A percentile compares a stretch with the other conserved stretches of the same genome.
These are phyloP conservation scores for Malassezia japonica DNA, from an alignment of 1,284 basidiomycete genomes.

Conservation along the genomic window DNA sequence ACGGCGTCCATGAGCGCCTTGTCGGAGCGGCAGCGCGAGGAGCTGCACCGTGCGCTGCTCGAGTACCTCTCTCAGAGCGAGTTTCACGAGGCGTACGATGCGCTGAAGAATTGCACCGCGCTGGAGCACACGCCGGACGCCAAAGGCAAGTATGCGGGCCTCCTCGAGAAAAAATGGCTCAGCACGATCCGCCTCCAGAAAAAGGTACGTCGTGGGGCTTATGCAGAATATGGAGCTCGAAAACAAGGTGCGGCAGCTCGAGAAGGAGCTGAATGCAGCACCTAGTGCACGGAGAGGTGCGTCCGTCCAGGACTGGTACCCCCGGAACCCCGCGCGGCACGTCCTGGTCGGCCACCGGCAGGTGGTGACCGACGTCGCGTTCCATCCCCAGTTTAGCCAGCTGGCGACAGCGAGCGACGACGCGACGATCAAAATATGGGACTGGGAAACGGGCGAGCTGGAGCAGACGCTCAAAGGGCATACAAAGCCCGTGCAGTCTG, in stretches of 20 bases:
- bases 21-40: conserved; percentile 70
- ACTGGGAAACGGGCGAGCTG: conserved; percentile 88
- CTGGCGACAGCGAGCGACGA: conserved; percentile 79
- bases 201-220: conserved; percentile 57
- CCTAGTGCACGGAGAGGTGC: conserved; percentile 59
- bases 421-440: conserved; percentile 81
- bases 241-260: conserved; percentile 62
- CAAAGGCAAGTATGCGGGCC: conserved; percentile 68
- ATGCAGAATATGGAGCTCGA: conserved; percentile 59
- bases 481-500: conserved; percentile 75
- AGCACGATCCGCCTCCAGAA: conserved; percentile 83
- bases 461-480: conserved; percentile 84
- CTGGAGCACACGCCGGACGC: conserved; percentile 64
- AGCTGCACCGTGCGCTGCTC: conserved; percentile 59
- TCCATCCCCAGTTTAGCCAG: conserved; percentile 75
- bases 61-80: conserved; percentile 67
- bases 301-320: conserved; percentile 68
- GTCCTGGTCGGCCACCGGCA: conserved; percentile 69
- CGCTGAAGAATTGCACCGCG: conserved; percentile 56
- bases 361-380: conserved; percentile 66
- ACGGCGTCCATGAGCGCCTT: conserved; percentile 49
- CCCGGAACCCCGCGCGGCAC: conserved; percentile 67
- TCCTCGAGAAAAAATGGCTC: conserved; percentile 91
- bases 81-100: conserved; percentile 58
- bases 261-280: conserved; percentile 61